Base-by-base conservation (phyloP, 352 stramenopile genomes). In the Phytophthora parvispora region DNA sequence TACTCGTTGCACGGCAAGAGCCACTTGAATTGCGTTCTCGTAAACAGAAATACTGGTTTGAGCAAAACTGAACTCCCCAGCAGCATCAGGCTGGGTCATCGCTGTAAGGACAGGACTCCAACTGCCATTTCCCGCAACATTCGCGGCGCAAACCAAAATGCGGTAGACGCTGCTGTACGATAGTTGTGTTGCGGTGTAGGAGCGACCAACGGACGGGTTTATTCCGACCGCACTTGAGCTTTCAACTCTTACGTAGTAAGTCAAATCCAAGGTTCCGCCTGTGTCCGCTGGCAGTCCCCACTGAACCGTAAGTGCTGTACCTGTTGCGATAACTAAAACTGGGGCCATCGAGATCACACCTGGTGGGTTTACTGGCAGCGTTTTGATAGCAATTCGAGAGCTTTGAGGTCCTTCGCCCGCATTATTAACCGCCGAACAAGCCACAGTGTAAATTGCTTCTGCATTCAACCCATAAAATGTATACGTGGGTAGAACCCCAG, bases 21-120 rank as follows among this genome's bases (percentile, higher is more conserved):
- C 25, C 5, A 91, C 48, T 12, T 64, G 29, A 0, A 67, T 80
- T 13, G 69, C 74, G 25, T 90, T 87, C 36, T 93, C 84, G 0
- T 76, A 24, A 5, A 92, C 74, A 1, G 57, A 64, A 2, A 72
- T 47, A 0, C 31, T 64, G 0, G 70, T 34, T 25, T 60, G 57
- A 9, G 56, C 60, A 42, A 93, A 78, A 36, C 60, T 83, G 52
- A 93, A 89, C 24, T 78, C 72, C 0, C 86, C 86, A n/a, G 83
- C 77, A 12, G 79, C 54, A 20, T 90, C 83, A 3, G 83, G 80
- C 10, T 83, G 65, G 0, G 86, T 93, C 8, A n/a, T 68, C 1
- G 53, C 49, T 1, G 13, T 58, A 9, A 70, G 18, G 15, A 52
- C 16, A 1, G 73, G 69, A 36, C 83, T 83, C 78, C 80, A 92